Percentiles rank a stretch among this genome's conserved stretches.
These are phyloP conservation scores for Fragaria iinumae DNA, from an alignment of 306 rosid genomes.

Conservation along the genomic window DNA sequence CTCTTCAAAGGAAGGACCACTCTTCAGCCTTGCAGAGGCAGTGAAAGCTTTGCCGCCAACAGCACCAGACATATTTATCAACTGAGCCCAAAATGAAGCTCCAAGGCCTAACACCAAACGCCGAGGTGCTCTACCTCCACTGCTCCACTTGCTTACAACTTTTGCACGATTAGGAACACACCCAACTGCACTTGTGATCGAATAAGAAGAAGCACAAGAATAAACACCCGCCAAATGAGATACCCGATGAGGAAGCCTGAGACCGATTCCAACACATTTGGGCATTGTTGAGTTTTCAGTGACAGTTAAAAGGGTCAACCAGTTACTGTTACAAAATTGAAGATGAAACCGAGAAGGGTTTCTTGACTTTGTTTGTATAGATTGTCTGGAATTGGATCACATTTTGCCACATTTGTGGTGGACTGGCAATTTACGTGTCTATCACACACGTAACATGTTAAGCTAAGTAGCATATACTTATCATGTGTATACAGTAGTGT, in stretches of 20 bases:
- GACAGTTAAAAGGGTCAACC: neutral
- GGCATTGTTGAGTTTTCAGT: constrained; percentile 36
- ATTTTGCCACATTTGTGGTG: constrained; percentile 17
- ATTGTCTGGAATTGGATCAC: constrained; percentile 5
- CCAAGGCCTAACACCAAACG: constrained; percentile 60
- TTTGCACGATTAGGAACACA: constrained; percentile 12
- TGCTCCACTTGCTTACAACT: constrained; percentile 27
- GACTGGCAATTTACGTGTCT: constrained; percentile 14
- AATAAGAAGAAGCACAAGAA: constrained; percentile 11
- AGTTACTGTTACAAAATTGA: neutral
- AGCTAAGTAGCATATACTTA: neutral
- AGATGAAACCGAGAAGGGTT: neutral
- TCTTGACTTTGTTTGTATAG: neutral
- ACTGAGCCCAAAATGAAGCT: constrained; percentile 46
- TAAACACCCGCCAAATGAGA: constrained; percentile 19
- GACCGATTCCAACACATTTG: constrained; percentile 44
- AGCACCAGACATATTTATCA: constrained; percentile 41
- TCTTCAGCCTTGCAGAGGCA: constrained; percentile 55
- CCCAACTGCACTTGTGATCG: constrained; percentile 8
- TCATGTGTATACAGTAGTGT: neutral
- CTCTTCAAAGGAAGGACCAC: constrained; percentile 51
- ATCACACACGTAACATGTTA: neutral
- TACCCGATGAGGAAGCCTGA: constrained; percentile 24
- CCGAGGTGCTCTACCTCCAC: constrained; percentile 40
- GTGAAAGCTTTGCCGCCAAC: constrained; percentile 44